Evolutionary conservation across 2,329 filamentous ascomycete genomes (phyloP).

Genomic region (Emericellopsis cladophorae): DNA sequence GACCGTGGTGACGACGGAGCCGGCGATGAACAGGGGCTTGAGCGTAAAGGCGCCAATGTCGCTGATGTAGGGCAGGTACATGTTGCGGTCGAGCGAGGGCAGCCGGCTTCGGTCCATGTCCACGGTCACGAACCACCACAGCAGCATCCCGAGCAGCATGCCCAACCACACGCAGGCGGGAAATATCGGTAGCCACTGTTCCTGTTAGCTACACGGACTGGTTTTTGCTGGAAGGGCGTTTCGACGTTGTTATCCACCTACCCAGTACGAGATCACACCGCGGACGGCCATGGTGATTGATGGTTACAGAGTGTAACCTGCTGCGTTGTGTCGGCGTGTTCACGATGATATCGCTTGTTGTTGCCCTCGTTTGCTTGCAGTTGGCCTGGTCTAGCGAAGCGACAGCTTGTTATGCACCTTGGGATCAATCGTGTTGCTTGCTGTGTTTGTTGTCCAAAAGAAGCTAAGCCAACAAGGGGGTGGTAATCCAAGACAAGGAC

Average conservation of each 20-base stretch:
- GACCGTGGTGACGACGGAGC: slow-evolving; percentile 58
- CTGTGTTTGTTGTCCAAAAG: too few relatives aligned
- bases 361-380: too few relatives aligned
- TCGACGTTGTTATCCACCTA: slow-evolving; percentile 8
- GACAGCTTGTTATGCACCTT: too few relatives aligned
- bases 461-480: too few relatives aligned
- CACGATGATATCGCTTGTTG: too few relatives aligned
- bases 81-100: slow-evolving; percentile 41
- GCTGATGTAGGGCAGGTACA: slow-evolving; percentile 61
- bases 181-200: slow-evolving; percentile 54
- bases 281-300: slow-evolving; percentile 14
- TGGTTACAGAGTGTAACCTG: too few relatives aligned
- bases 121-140: slow-evolving; percentile 51
- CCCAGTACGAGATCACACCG: slow-evolving; percentile 25
- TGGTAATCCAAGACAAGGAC: too few relatives aligned
- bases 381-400: too few relatives aligned
- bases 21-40: slow-evolving; percentile 68
- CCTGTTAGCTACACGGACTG: not conserved
- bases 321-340: too few relatives aligned
- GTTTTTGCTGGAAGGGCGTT: not conserved
- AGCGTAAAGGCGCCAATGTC: slow-evolving; percentile 49
- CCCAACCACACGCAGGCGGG: slow-evolving; percentile 52
- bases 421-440: too few relatives aligned
- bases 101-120: slow-evolving; percentile 36
- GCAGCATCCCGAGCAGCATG: slow-evolving; percentile 56